Evolutionary conservation across 176 grass and related monocot genomes (phyloP).

Genomic region (Zoysia japonica): DNA sequence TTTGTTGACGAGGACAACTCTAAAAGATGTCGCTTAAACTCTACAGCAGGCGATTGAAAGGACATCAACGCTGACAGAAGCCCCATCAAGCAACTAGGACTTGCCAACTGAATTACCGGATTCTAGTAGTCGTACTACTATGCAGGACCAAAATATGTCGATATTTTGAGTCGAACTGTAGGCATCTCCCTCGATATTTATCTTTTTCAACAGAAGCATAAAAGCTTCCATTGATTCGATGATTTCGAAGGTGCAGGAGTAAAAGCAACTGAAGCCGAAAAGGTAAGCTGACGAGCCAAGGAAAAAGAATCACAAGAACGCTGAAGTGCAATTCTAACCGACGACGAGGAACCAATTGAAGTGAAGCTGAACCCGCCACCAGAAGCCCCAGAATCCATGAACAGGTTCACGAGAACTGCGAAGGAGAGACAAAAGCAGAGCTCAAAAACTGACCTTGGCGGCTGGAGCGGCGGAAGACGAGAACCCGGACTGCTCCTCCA

Average conservation of each 20-base stretch:
- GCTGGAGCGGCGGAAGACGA: background rate
- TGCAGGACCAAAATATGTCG: background rate
- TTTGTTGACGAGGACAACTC: slow-evolving; percentile 29
- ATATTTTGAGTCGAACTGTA: background rate
- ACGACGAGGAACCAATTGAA: background rate
- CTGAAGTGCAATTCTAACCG: background rate
- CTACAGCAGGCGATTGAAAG: background rate
- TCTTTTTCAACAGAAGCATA: background rate
- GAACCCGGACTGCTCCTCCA: background rate
- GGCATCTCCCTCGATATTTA: slow-evolving; percentile 15
- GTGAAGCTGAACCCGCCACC: background rate
- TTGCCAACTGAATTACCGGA: slow-evolving; percentile 22
- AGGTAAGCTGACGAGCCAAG: background rate
- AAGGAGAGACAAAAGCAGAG: background rate
- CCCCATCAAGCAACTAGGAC: slow-evolving; percentile 14
- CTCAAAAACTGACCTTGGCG: background rate
- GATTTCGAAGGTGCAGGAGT: background rate
- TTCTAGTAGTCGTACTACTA: background rate
- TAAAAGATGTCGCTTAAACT: slow-evolving; percentile 23
- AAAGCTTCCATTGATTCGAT: background rate
- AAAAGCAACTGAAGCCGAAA: slow-evolving; percentile 18
- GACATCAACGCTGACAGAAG: slow-evolving; percentile 2
- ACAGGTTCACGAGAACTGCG: no score
- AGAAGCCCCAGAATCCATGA: background rate
- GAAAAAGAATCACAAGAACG: no score